Conservation (phyloP, 2,329 filamentous ascomycete genomes). For the Hirsutella thompsonii region DNA sequence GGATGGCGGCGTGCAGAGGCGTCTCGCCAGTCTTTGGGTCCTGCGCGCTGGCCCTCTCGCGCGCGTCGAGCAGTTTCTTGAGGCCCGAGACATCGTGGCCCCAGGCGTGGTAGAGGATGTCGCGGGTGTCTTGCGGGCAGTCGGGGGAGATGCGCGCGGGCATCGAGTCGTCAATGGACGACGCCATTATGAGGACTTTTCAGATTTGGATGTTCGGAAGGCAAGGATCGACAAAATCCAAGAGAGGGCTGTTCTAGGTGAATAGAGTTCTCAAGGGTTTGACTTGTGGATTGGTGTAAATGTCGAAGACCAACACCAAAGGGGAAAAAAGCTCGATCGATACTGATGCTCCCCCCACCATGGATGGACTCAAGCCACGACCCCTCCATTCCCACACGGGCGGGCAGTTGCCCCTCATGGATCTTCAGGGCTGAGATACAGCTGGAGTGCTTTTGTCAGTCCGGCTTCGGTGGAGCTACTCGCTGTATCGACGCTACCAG, state of each 20-base stretch:
- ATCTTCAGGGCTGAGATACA: too few relatives aligned
- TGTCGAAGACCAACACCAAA: background rate
- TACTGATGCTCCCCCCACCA: background rate
- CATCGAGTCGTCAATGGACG: slow-evolving; percentile 33
- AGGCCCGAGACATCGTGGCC: slow-evolving; percentile 51
- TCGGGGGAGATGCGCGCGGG: slow-evolving; percentile 37
- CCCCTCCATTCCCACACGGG: background rate
- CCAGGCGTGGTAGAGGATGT: slow-evolving; percentile 43
- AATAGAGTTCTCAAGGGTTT: too few relatives aligned
- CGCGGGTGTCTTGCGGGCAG: slow-evolving; percentile 36
- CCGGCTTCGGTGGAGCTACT: background rate
- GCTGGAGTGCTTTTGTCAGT: background rate
- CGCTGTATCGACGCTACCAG: too few relatives aligned
- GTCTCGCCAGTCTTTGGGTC: slow-evolving; percentile 78
- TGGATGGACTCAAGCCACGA: background rate
- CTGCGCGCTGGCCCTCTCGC: slow-evolving; percentile 58
- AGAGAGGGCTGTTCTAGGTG: too few relatives aligned
- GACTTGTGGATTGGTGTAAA: too few relatives aligned
- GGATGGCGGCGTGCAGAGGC: slow-evolving; percentile 80
- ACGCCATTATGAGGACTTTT: too few relatives aligned
- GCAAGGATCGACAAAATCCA: too few relatives aligned
- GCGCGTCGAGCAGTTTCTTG: slow-evolving; percentile 53
- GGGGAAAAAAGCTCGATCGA: background rate
- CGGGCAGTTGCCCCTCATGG: background rate
- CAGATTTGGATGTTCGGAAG: too few relatives aligned